phyloP scores from a whole-genome alignment of 2,329 filamentous ascomycete species.

The Ceratocystis variospora region DNA sequence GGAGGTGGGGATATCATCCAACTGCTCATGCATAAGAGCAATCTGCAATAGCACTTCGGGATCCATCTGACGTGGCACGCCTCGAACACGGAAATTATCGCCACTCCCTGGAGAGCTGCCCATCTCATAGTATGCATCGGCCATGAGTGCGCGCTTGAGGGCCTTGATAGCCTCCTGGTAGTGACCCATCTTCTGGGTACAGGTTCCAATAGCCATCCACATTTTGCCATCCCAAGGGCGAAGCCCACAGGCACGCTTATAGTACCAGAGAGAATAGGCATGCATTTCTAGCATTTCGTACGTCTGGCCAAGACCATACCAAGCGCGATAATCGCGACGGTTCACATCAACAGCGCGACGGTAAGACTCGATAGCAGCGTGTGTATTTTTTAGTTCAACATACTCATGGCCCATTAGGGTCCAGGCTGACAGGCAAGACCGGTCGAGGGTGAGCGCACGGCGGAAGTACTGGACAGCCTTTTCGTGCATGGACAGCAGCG shows the following conservation, averaged over 20 bases:
- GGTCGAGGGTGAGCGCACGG: conserved; percentile 76
- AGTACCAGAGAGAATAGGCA: conserved; percentile 93
- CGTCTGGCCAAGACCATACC: conserved; percentile 93
- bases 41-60: conserved; percentile 86
- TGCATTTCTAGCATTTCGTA: conserved; percentile 98
- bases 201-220: conserved; percentile 93
- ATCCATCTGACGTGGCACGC: conserved; percentile 53
- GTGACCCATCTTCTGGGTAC: conserved; percentile 77
- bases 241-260: conserved; percentile 83
- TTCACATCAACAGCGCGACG: conserved; percentile 91
- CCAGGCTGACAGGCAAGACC: conserved; percentile 87
- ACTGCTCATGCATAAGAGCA: conserved; percentile 71
- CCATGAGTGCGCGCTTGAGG: conserved; percentile 78
- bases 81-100: conserved; percentile 35
- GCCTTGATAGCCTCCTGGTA: conserved; percentile 87
- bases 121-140: conserved; percentile 70
- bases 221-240: conserved; percentile 96
- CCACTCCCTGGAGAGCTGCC: conserved; percentile 32
- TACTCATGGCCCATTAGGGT: conserved; percentile 99
- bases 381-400: conserved; percentile 95
- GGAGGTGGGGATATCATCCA: conserved; percentile 64
- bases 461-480: conserved; percentile 98
- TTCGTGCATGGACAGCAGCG: conserved; percentile 83
- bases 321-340: conserved; percentile 87
- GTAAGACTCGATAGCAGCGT: conserved; percentile 94